phyloP scores from a whole-genome alignment of 768 basidiomycete species.

The Amanita muscaria region DNA sequence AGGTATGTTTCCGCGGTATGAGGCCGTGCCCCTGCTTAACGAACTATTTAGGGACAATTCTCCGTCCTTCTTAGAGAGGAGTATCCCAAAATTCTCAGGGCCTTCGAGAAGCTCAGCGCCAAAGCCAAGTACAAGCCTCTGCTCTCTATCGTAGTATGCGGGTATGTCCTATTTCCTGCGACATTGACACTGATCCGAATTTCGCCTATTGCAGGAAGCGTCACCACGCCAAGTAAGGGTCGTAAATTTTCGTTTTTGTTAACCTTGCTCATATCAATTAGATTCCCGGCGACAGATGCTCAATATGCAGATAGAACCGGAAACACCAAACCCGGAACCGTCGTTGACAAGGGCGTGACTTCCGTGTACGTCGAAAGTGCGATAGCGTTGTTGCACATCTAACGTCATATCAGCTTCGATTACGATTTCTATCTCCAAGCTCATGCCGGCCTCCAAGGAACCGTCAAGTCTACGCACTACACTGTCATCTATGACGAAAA shows the following conservation, averaged over 20 bases:
- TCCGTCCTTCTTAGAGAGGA: slow-evolving; percentile 51
- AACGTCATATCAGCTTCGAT: slow-evolving; percentile 36
- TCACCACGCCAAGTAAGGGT: slow-evolving; percentile 47
- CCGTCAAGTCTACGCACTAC: slow-evolving; percentile 69
- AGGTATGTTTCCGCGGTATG: slow-evolving; percentile 29
- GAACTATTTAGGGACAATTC: slow-evolving; percentile 58
- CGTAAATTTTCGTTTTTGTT: slow-evolving; percentile 13
- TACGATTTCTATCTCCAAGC: slow-evolving; percentile 68
- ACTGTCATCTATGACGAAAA: slow-evolving; percentile 76
- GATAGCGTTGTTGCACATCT: background rate
- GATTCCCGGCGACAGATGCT: slow-evolving; percentile 49
- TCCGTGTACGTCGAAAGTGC: slow-evolving; percentile 40
- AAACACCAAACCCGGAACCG: slow-evolving; percentile 72
- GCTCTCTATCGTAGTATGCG: slow-evolving; percentile 72
- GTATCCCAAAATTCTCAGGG: slow-evolving; percentile 48
- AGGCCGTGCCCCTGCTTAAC: background rate
- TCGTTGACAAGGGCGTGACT: slow-evolving; percentile 74
- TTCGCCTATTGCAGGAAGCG: slow-evolving; percentile 55
- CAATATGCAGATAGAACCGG: slow-evolving; percentile 52
- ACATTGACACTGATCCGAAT: too few species aligned
- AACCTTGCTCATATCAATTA: slow-evolving; percentile 13
- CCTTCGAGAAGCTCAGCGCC: slow-evolving; percentile 45
- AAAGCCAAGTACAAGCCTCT: slow-evolving; percentile 43
- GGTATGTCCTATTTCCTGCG: slow-evolving; percentile 28
- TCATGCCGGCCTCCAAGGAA: slow-evolving; percentile 65